Percentiles rank a stretch among this genome's conserved stretches.
Evolutionary conservation across 768 basidiomycete species (phyloP).

Genomic region (Boletus reticuloceps): DNA sequence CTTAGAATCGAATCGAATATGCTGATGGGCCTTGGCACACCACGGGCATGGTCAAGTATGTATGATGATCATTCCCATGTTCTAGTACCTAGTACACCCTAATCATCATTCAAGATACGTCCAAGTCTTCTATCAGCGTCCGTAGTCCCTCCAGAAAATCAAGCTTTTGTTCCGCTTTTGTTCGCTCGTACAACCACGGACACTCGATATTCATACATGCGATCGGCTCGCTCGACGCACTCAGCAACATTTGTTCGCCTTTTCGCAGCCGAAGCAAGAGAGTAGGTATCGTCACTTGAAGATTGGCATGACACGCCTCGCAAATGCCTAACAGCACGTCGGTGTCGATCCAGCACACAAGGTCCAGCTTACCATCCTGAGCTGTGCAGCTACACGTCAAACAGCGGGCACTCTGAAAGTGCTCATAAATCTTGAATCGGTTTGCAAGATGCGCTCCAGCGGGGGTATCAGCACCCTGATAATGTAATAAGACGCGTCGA

Average conservation of each 20-base stretch:
- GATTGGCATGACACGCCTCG: no score
- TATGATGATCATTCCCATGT: no score
- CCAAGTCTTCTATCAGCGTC: conserved; percentile 30
- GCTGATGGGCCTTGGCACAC: no score
- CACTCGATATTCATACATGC: conserved; percentile 74
- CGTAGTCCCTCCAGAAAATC: conserved; percentile 31
- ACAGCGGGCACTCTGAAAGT: conserved; percentile 71
- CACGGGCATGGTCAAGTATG: no score
- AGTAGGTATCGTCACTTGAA: no score
- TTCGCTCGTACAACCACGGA: conserved; percentile 74
- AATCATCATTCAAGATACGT: background rate
- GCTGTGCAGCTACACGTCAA: conserved; percentile 26
- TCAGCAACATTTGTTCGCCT: no score
- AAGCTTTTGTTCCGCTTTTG: conserved; percentile 48
- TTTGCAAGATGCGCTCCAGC: conserved; percentile 76
- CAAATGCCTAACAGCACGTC: no score
- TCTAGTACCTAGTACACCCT: no score
- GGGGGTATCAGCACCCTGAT: conserved; percentile 84
- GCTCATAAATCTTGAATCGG: conserved; percentile 63
- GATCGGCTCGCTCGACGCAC: conserved; percentile 33
- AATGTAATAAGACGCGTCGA: conserved; percentile 93
- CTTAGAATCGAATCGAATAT: no score
- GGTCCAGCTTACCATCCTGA: no score
- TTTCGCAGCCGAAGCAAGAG: no score
- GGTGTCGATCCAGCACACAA: no score